Evolutionary conservation across 257 asterid genomes (phyloP).

Genomic region (Verbena officinalis): DNA sequence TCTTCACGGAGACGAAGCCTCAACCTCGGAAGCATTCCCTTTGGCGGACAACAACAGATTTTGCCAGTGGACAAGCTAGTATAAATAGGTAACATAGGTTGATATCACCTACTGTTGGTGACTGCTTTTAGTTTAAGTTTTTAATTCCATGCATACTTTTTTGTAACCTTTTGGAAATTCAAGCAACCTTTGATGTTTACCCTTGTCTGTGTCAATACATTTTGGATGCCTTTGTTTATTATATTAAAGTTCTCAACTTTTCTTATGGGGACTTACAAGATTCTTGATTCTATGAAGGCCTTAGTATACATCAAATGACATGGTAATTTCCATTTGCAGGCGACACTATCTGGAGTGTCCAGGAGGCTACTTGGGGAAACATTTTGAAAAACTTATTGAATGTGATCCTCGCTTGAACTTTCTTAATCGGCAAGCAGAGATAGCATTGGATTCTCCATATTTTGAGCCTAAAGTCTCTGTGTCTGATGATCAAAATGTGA

Average conservation of each 20-base stretch:
- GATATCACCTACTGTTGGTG: background rate
- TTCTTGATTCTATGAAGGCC: too few relatives aligned
- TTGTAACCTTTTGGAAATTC: background rate
- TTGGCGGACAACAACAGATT: conserved; percentile 94
- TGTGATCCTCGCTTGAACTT: conserved; percentile 92
- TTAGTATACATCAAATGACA: too few relatives aligned
- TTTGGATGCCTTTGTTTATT: background rate
- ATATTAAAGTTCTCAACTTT: too few relatives aligned
- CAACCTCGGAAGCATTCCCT: conserved; percentile 94
- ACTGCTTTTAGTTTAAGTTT: background rate
- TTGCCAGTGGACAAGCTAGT: conserved; percentile 89
- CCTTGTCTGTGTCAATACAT: background rate
- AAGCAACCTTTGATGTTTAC: background rate
- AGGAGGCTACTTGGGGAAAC: conserved; percentile 85
- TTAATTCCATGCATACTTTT: too few relatives aligned
- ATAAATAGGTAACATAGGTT: conserved; percentile 52
- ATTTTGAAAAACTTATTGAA: conserved; percentile 89
- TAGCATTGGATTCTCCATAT: conserved; percentile 65
- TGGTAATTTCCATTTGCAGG: conserved; percentile 56
- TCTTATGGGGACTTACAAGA: background rate
- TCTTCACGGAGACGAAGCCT: conserved; percentile 92
- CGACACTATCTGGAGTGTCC: conserved; percentile 87
- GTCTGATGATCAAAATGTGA: conserved; percentile 58
- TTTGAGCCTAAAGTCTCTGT: conserved; percentile 62
- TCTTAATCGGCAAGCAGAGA: conserved; percentile 87